Base-by-base conservation (phyloP, 1,139 yeast genomes). In the Pichia sp. region DNA sequence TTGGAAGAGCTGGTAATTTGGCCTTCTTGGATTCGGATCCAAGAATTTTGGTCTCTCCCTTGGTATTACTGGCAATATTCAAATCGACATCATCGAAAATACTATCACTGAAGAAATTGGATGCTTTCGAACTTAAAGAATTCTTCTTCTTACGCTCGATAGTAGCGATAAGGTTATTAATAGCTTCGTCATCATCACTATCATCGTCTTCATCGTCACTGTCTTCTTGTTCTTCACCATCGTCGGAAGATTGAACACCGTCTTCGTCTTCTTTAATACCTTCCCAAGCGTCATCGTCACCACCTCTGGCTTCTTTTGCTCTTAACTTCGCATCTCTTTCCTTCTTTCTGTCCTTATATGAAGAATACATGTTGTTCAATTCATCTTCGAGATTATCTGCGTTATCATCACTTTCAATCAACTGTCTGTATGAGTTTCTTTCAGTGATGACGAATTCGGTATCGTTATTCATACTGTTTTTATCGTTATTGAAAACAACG, bases 251-350 rank as follows among this genome's bases (percentile, higher is more conserved):
- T 39, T 67, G 73, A 8, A 67, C 70, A 15, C 68, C 73, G 17
- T 58, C 60, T 28, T 69, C 71, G 17, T 66, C 75, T 30, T 68
- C 79, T 21, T 74, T 67, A 53, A 91, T 84, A 42, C 98, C 98
- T 41, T 83, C 86, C 97, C 98, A 93, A 11, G 57, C 55, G 53
- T 82, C 93, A 54, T 82, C 83, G 46, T 75, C 86, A 55, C 82
- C 90, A 34, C 91, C 95, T 63, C 98, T 79, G 34, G 87, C 84
- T 59, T 77, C 76, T 66, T 85, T 86, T 22, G 97, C 96, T 54
- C 82, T 77, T 61, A 77, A 81, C 51, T 83, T 85, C 22, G 96
- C 87, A 63, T 89, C 90, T 51, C 82, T 75, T 63, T 88, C 96
- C 14, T 91, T 79, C 63, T 77, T 81, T 58, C 85, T 75, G 53